A percentile compares a stretch with the other conserved stretches of the same genome.
phyloP scores from a whole-genome alignment of 2,329 filamentous ascomycete species.

The Cytospora paraplurivora region DNA sequence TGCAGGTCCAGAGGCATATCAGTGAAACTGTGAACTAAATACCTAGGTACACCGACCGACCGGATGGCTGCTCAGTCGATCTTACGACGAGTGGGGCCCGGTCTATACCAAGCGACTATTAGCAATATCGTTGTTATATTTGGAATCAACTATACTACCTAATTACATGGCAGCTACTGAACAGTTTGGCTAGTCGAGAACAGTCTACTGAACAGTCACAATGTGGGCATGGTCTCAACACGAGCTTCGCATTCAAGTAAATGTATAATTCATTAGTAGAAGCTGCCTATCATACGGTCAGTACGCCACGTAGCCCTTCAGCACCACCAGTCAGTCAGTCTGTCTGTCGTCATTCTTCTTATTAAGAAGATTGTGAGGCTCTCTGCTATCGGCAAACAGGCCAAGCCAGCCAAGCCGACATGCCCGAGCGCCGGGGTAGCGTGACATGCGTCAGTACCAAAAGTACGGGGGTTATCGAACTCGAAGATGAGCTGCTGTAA shows the following conservation, averaged over 20 bases:
- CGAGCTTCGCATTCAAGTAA: neutral
- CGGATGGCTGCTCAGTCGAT: neutral
- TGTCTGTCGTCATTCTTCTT: slow-evolving; percentile 13
- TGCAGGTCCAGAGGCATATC: neutral
- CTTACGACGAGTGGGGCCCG: neutral
- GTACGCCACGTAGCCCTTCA: slow-evolving; percentile 21
- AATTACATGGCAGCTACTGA: neutral
- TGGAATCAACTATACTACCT: neutral
- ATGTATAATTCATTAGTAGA: slow-evolving; percentile 22
- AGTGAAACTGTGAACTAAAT: neutral
- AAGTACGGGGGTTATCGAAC: slow-evolving; percentile 4
- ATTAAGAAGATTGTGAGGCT: slow-evolving; percentile 2
- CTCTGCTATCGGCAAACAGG: slow-evolving; percentile 15
- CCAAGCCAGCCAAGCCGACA: slow-evolving; percentile 9
- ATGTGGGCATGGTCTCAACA: neutral
- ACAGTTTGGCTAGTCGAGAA: neutral
- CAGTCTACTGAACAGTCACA: neutral
- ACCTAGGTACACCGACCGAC: neutral
- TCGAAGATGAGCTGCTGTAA: slow-evolving; percentile 12
- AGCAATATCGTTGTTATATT: too few relatives aligned
- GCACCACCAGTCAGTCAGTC: slow-evolving; percentile 20
- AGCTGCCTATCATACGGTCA: slow-evolving; percentile 30
- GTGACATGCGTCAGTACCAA: slow-evolving; percentile 34
- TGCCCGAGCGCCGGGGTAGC: neutral
- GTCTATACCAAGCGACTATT: neutral